These are phyloP conservation scores for Penicillium flavigenum DNA, from an alignment of 495 filamentous ascomycete species.

Conservation along the genomic window DNA sequence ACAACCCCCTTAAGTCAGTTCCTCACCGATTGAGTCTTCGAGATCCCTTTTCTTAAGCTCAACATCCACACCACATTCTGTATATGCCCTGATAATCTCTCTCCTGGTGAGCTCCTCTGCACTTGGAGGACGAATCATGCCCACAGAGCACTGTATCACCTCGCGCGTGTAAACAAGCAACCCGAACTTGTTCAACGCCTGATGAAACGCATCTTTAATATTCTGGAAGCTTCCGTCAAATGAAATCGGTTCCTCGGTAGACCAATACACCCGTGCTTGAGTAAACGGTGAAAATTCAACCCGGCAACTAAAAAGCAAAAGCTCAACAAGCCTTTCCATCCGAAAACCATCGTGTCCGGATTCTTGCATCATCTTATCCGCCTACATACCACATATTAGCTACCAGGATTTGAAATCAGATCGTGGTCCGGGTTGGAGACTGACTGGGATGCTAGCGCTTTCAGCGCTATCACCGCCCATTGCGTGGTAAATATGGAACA, in stretches of 20 bases:
- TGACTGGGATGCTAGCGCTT: constrained; percentile 3
- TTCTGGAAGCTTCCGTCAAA: not conserved
- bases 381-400: constrained; percentile 4
- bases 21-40: not conserved
- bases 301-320: not conserved
- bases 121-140: not conserved
- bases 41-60: not conserved
- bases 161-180: constrained; percentile 2
- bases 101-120: not conserved
- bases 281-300: not conserved
- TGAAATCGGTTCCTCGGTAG: constrained; percentile 2
- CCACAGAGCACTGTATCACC: not conserved
- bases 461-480: not conserved
- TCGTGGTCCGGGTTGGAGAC: not conserved
- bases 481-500: not conserved
- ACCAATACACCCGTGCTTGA: constrained; percentile 6
- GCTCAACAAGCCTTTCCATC: constrained; percentile 19
- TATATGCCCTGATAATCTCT: constrained; percentile 5
- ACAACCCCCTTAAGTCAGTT: no score
- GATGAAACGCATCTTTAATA: constrained; percentile 9
- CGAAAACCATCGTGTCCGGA: constrained; percentile 10
- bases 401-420: not conserved
- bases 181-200: not conserved
- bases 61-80: constrained; percentile 4
- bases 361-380: not conserved